These are phyloP conservation scores for Monilinia polystroma DNA, from an alignment of 2,329 filamentous ascomycete genomes.

Conservation along the genomic window DNA sequence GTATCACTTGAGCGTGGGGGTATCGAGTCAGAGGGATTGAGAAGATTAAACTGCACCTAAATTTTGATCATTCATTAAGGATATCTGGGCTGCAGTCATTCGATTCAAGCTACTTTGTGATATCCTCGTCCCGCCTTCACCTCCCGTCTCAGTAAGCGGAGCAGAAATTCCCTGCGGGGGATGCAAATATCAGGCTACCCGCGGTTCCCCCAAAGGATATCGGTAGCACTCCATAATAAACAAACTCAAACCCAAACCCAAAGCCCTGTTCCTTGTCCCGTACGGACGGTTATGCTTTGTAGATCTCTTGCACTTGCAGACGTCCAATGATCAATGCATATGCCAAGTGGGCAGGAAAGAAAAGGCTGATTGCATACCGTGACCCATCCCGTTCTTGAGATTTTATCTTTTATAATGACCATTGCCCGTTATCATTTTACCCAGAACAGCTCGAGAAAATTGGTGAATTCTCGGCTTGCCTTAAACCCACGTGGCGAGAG, in stretches of 20 bases:
- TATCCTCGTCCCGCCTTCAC: neutral
- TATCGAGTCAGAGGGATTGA: neutral
- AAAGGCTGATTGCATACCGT: conserved; percentile 14
- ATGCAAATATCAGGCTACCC: conserved; percentile 1
- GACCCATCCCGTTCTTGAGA: conserved; percentile 7
- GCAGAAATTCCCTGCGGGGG: neutral
- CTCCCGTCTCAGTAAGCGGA: conserved; percentile 6
- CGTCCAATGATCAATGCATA: conserved; percentile 13
- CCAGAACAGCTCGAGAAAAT: neutral
- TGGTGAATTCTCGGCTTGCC: conserved; percentile 7
- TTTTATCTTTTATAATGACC: neutral
- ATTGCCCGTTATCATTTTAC: neutral
- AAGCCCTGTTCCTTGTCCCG: neutral
- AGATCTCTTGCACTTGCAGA: neutral
- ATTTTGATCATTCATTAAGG: neutral
- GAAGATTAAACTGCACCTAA: neutral
- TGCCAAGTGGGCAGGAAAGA: conserved; percentile 16
- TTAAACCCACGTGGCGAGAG: conserved; percentile 13
- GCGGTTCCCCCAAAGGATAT: conserved; percentile 3
- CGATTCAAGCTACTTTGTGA: neutral
- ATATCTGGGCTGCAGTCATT: neutral
- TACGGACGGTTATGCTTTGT: conserved; percentile 10
- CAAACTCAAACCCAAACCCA: neutral
- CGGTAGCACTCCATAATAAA: conserved; percentile 2
- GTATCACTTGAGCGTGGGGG: neutral